Evolutionary conservation across 2,329 filamentous ascomycete species (phyloP), one percentile per base, ranked within the genome.

Genomic region (Cladosporium sp.): DNA sequence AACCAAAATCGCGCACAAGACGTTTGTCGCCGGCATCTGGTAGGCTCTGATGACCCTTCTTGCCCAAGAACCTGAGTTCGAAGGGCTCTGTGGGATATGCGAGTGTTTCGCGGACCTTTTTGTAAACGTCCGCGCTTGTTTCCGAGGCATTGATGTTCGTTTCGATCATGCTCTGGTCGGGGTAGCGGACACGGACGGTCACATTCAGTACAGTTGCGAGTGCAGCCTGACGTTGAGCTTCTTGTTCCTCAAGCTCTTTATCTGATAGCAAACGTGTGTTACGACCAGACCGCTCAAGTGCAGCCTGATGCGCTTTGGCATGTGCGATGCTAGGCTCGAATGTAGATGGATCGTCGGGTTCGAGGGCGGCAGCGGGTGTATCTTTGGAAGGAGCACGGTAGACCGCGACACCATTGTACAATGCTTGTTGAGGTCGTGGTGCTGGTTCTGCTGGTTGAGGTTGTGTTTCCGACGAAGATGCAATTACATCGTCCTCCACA

Each of bases 191-290:
- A 69, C 91, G 92, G 69, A 98, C 84, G 31, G 87, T 84, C 35
- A 96, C 86, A 35, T 86, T 86, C 60, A 85, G 87, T 67, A 93
- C 84, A 5, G 85, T 84, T 5, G 88, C 85, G 1, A 93, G 80
- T 68, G 84, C 89, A 33, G 88, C 87, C 56, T 86, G 85, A 62
- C 89, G 87, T 26, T 86, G 88, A 5, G 86, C 82, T 37, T 88
- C 88, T 69, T 88, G 87, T 28, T 89, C 88, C 40, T 88, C 89
- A 12, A 96, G 82, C 75, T 98, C 94, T 37, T 86, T 87, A 78
- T 98, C 93, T 0, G 92, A 96, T 6, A 87, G 86, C 0, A 98
- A 86, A 23, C 92, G 89, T 68, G 85, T 89, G 77, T 96, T 96
- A 67, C 88, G 87, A 2, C 86, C 83, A 55, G 81, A 82, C 37